Evolutionary conservation across 176 grass and related monocot species (phyloP), one percentile per base, ranked within the genome.

Genomic region (Eragrostis nindensis): DNA sequence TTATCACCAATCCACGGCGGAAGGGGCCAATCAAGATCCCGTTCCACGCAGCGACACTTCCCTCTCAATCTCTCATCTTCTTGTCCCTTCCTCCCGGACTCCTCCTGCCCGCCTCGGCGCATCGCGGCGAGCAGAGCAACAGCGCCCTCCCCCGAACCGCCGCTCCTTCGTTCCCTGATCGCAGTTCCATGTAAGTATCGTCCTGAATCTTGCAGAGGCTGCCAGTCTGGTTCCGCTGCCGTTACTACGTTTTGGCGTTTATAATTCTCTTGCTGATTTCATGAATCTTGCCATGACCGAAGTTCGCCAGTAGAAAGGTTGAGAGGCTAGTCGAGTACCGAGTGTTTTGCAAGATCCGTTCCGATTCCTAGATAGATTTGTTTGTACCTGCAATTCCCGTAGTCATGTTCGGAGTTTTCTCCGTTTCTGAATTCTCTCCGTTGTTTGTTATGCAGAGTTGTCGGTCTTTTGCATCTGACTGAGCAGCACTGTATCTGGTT

Each of bases 1-100:
- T 72, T 86, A 74, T 80, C 70, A 27, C 61, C 49, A 48, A 59
- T 41, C 70, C 19, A 26, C 60, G 13, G 7, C 24, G 40, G 10
- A 60, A 71, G 19, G 47, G 77, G 56, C 56, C 56, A 60, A 60
- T 45, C n/a, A 85, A 54, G 11, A 0, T 15, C 45, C 41, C 11
- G 55, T 57, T 3, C 18, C 22, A 32, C 22, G 62, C 29, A 26
- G 45, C 66, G 52, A 6, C 25, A 48, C 62, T 24, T 15, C 38
- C 16, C 62, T 16, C 19, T 63, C 42, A n/a, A 38, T 54, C 66
- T 32, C 56, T 2, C 3, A 46, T 66, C 61, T 36, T 16, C 18
- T 44, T n/a, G 53, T 27, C 24, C 6, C 32, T 36, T 36, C 32
- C 25, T 5, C 14, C 0, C 7, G 19, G 26, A 16, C 27, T 38